phyloP scores from a whole-genome alignment of 1,284 basidiomycete species.

The Fomitopsis schrenkii region DNA sequence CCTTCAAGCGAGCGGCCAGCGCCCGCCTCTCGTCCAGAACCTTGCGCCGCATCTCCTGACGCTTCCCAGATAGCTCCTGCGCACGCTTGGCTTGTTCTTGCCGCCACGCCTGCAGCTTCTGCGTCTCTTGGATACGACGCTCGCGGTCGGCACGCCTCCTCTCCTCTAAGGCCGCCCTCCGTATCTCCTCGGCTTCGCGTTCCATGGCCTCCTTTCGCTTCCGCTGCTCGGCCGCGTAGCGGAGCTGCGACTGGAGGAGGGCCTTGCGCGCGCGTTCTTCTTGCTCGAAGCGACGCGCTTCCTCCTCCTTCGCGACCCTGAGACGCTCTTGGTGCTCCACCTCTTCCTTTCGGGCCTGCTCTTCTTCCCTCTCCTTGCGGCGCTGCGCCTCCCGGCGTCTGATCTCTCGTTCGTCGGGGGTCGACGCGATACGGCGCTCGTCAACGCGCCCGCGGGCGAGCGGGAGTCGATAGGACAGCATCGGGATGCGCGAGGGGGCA shows the following conservation, averaged over 20 bases:
- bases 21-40: constrained; percentile 38
- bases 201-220: constrained; percentile 43
- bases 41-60: constrained; percentile 39
- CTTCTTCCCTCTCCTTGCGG: constrained; percentile 41
- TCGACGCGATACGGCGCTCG: constrained; percentile 14
- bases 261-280: constrained; percentile 45
- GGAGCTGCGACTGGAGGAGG: constrained; percentile 47
- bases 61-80: constrained; percentile 41
- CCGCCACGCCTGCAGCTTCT: constrained; percentile 52
- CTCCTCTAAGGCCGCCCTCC: constrained; percentile 41
- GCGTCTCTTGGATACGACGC: constrained; percentile 48
- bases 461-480: constrained; percentile 11
- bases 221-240: constrained; percentile 41
- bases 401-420: constrained; percentile 18
- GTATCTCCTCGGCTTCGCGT: constrained; percentile 47
- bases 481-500: constrained; percentile 19
- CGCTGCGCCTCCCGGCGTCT: constrained; percentile 16
- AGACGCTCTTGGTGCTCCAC: constrained; percentile 42
- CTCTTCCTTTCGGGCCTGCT: constrained; percentile 45
- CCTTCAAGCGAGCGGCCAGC: constrained; percentile 29
- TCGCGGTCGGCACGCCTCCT: constrained; percentile 46
- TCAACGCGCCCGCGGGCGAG: constrained; percentile 9
- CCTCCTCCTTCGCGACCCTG: constrained; percentile 43
- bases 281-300: constrained; percentile 41
- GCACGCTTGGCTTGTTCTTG: constrained; percentile 43